A percentile compares a stretch with the other conserved stretches of the same genome.
Conservation (phyloP, 2,329 filamentous ascomycete genomes). For the Fusarium buxicola region DNA sequence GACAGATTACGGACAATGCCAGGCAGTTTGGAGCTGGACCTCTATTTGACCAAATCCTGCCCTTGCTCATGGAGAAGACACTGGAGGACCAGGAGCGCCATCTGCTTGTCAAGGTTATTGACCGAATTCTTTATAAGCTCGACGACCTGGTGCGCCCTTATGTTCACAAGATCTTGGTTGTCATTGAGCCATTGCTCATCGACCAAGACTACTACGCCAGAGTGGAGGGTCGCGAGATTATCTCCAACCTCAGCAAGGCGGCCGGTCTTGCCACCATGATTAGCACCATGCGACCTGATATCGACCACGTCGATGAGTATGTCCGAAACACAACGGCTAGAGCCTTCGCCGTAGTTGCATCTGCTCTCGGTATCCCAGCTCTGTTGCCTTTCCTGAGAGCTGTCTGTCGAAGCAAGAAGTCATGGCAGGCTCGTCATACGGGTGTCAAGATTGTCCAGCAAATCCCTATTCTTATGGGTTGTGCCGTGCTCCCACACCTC, state of each 20-base stretch:
- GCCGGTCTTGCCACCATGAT: slow-evolving; percentile 99
- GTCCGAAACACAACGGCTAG: slow-evolving; percentile 97
- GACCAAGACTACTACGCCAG: slow-evolving; percentile 99
- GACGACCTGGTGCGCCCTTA: slow-evolving; percentile 96
- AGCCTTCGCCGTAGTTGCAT: slow-evolving; percentile 97
- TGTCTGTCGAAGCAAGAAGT: slow-evolving; percentile 98
- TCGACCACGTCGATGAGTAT: slow-evolving; percentile 98
- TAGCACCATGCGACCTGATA: slow-evolving; percentile 98
- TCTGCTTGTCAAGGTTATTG: slow-evolving; percentile 98
- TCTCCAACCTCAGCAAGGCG: slow-evolving; percentile 96
- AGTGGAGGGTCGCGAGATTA: slow-evolving; percentile 98
- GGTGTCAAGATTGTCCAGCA: slow-evolving; percentile 99
- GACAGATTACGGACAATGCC: slow-evolving; percentile 97
- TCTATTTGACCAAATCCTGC: slow-evolving; percentile 97
- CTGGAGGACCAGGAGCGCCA: slow-evolving; percentile 98
- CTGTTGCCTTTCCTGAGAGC: slow-evolving; percentile 94
- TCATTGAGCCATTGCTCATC: slow-evolving; percentile 98
- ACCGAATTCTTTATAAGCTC: slow-evolving; percentile 97
- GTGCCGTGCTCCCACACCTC: slow-evolving; percentile 92
- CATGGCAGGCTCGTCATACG: slow-evolving; percentile 97
- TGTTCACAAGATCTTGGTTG: slow-evolving; percentile 97
- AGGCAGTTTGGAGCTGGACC: slow-evolving; percentile 94
- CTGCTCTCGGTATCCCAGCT: slow-evolving; percentile 93
- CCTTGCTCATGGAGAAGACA: slow-evolving; percentile 97
- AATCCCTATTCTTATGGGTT: slow-evolving; percentile 98